Conservation (phyloP, 2,329 filamentous ascomycete species). For the Ophiostoma fasciatum region DNA sequence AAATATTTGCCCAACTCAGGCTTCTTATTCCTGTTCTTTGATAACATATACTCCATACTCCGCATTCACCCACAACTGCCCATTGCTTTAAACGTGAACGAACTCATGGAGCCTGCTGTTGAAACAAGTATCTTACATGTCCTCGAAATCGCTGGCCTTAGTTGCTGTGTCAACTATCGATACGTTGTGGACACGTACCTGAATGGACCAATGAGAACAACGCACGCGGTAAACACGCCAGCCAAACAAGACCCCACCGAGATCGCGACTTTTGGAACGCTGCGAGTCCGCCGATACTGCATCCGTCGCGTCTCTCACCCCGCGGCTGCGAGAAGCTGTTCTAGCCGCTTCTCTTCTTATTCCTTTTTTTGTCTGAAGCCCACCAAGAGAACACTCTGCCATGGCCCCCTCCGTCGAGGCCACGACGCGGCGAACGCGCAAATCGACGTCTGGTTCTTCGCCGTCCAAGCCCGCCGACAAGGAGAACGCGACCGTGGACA, state of each 20-base stretch:
- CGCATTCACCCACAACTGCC: no score
- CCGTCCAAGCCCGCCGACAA: conserved; percentile 47
- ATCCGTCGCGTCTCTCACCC: neutral
- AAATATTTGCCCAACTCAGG: no score
- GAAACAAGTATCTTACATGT: no score
- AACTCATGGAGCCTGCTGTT: neutral
- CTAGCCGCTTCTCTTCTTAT: neutral
- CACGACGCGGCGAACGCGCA: conserved; percentile 45
- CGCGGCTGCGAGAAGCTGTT: neutral
- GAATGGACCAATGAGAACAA: conserved; percentile 9
- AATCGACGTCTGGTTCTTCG: conserved; percentile 52
- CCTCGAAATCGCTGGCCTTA: no score
- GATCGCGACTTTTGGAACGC: conserved; percentile 7
- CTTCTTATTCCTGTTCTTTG: no score
- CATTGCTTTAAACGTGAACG: no score
- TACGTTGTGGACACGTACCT: conserved; percentile 1
- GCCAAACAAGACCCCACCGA: conserved; percentile 5
- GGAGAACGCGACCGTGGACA: conserved; percentile 62
- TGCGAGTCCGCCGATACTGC: conserved; percentile 1
- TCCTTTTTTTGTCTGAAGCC: no score
- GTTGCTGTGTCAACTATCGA: conserved; percentile 12
- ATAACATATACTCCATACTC: no score
- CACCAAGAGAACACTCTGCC: no score
- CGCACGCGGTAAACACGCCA: conserved; percentile 7
- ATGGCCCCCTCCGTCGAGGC: conserved; percentile 28